Evolutionary conservation across 306 rosid species (phyloP).

Genomic region (Cucurbita pepo): DNA sequence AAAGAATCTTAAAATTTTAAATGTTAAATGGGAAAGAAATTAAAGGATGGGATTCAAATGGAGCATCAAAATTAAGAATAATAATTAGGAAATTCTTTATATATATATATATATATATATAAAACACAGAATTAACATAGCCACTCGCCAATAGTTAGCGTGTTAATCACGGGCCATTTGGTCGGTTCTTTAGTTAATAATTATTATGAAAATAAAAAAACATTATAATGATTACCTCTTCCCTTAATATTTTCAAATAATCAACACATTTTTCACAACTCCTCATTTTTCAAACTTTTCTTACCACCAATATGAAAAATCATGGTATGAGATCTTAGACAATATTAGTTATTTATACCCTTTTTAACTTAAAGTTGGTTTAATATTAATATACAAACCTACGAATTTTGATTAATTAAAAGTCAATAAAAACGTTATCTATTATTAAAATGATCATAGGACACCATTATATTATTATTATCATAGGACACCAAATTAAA

Average conservation of each 20-base stretch:
- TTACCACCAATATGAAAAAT: background rate
- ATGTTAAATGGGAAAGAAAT: slow-evolving; percentile 3
- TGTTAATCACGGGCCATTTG: background rate
- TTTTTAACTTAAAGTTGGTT: background rate
- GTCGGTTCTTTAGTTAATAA: background rate
- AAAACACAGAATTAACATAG: slow-evolving; percentile 30
- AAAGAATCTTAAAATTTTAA: background rate
- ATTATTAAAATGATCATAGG: background rate
- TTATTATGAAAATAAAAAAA: too few relatives aligned
- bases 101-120: background rate
- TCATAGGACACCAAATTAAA: too few relatives aligned
- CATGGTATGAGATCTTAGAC: background rate
- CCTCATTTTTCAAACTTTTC: background rate
- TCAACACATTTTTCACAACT: background rate
- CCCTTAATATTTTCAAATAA: background rate
- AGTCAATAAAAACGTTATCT: background rate
- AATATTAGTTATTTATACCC: background rate
- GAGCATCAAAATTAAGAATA: background rate
- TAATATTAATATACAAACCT: background rate
- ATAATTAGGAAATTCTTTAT: too few relatives aligned
- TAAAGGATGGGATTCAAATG: background rate
- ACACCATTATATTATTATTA: background rate
- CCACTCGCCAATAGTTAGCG: slow-evolving; percentile 27
- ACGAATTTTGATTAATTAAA: background rate
- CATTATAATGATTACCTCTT: background rate